These are phyloP conservation scores for Leishmania braziliensis DNA, from an alignment of 208 protist species.

Conservation along the genomic window DNA sequence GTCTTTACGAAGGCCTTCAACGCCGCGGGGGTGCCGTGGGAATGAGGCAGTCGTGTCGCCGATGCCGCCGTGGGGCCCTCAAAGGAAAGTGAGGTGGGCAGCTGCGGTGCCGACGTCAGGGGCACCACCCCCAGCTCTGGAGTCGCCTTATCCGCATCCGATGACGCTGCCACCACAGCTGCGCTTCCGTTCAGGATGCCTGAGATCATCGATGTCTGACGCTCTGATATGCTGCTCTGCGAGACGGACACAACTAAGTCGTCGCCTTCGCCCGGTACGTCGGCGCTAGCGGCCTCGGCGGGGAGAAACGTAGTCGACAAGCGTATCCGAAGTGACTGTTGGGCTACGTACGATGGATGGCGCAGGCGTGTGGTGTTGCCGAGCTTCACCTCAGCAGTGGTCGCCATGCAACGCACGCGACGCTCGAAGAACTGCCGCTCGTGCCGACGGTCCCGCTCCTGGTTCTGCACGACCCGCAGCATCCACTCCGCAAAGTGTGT, in stretches of 20 bases:
- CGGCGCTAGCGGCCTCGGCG: conserved; percentile 7
- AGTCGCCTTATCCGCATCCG: neutral
- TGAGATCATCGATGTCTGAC: neutral
- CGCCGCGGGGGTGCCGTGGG: neutral
- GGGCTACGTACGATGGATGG: conserved; percentile 18
- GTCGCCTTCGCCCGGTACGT: conserved; percentile 7
- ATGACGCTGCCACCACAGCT: neutral
- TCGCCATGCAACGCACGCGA: conserved; percentile 7
- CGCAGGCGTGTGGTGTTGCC: conserved; percentile 8
- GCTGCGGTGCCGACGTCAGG: neutral
- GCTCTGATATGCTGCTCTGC: neutral
- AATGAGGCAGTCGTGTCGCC: neutral
- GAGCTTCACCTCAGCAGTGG: conserved; percentile 9
- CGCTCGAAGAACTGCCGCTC: conserved; percentile 30
- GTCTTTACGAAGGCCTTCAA: neutral
- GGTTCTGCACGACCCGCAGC: conserved; percentile 42
- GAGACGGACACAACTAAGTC: conserved; percentile 6
- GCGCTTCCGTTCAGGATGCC: neutral
- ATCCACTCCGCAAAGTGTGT: conserved; percentile 62
- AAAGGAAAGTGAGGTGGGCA: neutral
- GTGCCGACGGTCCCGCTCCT: conserved; percentile 36
- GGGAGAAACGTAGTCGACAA: conserved; percentile 13
- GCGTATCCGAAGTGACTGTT: conserved; percentile 24
- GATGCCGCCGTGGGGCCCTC: neutral
- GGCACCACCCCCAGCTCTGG: conserved; percentile 13